phyloP scores from a whole-genome alignment of 495 filamentous ascomycete species.

The Xylaria palmicola region DNA sequence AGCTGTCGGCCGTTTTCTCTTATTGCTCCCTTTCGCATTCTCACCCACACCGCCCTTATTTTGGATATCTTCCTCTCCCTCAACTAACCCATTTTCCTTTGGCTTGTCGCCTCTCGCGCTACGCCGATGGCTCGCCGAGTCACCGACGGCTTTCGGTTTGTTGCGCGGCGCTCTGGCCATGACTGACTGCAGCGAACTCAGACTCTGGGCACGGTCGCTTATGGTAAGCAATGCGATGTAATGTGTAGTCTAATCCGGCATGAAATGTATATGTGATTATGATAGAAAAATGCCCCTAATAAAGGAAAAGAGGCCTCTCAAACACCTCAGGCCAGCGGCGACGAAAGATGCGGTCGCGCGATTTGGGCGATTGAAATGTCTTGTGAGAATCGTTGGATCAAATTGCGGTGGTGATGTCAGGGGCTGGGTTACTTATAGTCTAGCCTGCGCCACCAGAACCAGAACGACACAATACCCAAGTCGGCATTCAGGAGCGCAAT shows the following conservation, averaged over 20 bases:
- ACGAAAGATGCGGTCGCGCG: too few species aligned
- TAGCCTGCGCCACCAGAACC: neutral
- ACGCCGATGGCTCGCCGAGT: conserved; percentile 14
- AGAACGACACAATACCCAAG: too few species aligned
- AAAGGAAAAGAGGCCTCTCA: too few species aligned
- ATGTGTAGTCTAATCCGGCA: too few species aligned
- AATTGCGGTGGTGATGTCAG: conserved; percentile 1
- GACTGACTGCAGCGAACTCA: neutral
- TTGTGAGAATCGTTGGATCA: neutral
- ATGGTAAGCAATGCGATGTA: too few species aligned
- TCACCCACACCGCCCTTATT: neutral
- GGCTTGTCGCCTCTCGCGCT: conserved; percentile 17
- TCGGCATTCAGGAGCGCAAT: too few species aligned
- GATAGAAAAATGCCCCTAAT: too few species aligned
- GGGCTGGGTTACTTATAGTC: neutral
- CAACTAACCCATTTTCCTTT: neutral
- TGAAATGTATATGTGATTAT: too few species aligned
- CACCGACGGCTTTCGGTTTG: neutral
- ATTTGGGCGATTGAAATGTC: too few species aligned
- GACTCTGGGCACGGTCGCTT: neutral
- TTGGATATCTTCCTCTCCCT: neutral
- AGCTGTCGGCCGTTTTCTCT: neutral
- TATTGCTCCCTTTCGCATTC: neutral
- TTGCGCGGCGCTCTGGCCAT: neutral
- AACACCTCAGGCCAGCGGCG: too few species aligned